Evolutionary conservation across 495 filamentous ascomycete species (phyloP).

Genomic region (Neurospora tetraspora): DNA sequence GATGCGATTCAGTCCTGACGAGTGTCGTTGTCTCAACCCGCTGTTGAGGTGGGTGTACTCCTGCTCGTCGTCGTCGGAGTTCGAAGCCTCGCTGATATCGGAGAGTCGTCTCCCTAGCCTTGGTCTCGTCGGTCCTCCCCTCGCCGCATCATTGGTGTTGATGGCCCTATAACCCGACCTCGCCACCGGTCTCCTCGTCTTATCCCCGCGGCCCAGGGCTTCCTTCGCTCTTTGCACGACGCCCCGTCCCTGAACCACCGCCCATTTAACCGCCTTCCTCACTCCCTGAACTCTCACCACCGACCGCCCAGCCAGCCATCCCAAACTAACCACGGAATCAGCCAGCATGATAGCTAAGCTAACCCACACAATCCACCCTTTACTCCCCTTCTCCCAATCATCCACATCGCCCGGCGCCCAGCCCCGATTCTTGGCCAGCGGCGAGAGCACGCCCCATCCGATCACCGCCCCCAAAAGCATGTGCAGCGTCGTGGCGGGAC

Average conservation of each 20-base stretch:
- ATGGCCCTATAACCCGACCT: slow-evolving; percentile 5
- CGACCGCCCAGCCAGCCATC: slow-evolving; percentile 58
- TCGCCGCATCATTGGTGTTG: neutral
- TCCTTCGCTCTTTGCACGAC: neutral
- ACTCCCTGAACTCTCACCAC: neutral
- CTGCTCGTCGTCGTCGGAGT: neutral
- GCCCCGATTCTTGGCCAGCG: slow-evolving; percentile 69
- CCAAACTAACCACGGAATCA: slow-evolving; percentile 80
- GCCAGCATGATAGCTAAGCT: slow-evolving; percentile 94
- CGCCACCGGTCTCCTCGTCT: neutral
- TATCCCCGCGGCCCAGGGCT: neutral
- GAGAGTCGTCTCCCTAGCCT: neutral
- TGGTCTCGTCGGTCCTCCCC: neutral
- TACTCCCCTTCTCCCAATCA: slow-evolving; percentile 84
- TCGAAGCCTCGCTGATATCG: slow-evolving; percentile 1
- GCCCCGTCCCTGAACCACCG: neutral
- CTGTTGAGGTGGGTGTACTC: slow-evolving; percentile 40
- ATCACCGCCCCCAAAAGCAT: slow-evolving; percentile 89
- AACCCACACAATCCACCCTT: slow-evolving; percentile 98
- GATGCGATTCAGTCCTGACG: neutral
- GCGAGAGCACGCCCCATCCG: slow-evolving; percentile 87
- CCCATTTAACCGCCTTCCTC: neutral
- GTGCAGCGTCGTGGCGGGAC: slow-evolving; percentile 84
- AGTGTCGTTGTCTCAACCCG: neutral
- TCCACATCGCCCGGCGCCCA: slow-evolving; percentile 84